Evolutionary conservation across 371 early-diverging fungal species (phyloP).

Genomic region (Aphelidium insulamus): DNA sequence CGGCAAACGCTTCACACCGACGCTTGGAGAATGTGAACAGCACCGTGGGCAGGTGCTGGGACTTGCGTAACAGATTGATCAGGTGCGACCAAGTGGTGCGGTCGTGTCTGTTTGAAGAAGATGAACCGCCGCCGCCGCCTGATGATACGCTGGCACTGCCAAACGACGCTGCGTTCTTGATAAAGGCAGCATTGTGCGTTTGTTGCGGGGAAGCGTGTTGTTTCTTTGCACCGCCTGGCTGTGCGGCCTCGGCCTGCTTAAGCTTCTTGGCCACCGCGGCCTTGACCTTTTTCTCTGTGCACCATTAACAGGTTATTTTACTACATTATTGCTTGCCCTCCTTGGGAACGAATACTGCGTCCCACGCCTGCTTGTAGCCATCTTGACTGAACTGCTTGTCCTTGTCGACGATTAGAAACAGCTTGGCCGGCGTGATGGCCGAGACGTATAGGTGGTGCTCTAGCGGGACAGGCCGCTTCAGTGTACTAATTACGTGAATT

Average conservation of each 20-base stretch:
- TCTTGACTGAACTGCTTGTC: constrained; percentile 1
- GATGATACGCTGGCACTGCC: too few species aligned
- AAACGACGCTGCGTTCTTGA: background rate
- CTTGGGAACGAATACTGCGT: constrained; percentile 63
- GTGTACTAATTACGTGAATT: constrained; percentile 93
- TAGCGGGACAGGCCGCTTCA: constrained; percentile 89
- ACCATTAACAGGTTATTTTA: background rate
- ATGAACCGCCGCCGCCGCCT: too few species aligned
- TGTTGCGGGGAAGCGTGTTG: background rate
- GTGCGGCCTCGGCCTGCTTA: background rate
- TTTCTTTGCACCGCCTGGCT: constrained; percentile 15
- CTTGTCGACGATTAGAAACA: constrained; percentile 1
- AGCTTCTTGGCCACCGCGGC: background rate
- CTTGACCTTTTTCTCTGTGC: constrained; percentile 21
- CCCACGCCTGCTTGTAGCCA: constrained; percentile 31
- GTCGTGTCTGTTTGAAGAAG: constrained; percentile 23
- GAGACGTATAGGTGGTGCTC: constrained; percentile 79
- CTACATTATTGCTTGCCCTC: constrained; percentile 13
- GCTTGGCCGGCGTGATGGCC: constrained; percentile 2
- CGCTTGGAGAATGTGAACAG: constrained; percentile 92
- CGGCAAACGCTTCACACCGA: constrained; percentile 88
- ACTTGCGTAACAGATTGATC: constrained; percentile 45
- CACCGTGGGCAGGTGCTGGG: constrained; percentile 70
- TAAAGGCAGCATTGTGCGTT: too few species aligned
- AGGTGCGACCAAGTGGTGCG: constrained; percentile 57